A percentile compares a stretch with the other conserved stretches of the same genome.
These are phyloP conservation scores for Agaricales sp. DNA, from an alignment of 1,284 basidiomycete species.

Conservation along the genomic window DNA sequence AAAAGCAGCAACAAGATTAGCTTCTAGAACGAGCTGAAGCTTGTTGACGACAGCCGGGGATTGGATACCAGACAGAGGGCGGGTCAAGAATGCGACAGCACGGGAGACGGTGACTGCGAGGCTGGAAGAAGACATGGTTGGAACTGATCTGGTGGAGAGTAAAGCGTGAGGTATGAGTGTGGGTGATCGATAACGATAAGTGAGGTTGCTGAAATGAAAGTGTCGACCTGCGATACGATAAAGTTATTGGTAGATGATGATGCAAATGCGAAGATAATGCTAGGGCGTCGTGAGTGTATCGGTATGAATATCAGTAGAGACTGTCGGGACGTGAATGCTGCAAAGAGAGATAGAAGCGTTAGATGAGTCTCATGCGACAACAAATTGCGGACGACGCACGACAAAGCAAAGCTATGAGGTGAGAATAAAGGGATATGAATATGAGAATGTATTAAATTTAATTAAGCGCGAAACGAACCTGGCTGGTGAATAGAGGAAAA, in stretches of 20 bases:
- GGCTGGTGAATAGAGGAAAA: constrained; percentile 21
- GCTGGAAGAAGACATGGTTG: constrained; percentile 34
- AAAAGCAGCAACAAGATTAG: constrained; percentile 57
- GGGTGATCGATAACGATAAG: constrained; percentile 5
- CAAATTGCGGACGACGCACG: too few species aligned
- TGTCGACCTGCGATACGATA: background rate
- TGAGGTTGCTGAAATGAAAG: too few species aligned
- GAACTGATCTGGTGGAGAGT: constrained; percentile 10
- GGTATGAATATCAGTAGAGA: background rate
- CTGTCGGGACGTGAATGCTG: background rate
- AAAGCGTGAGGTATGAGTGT: constrained; percentile 12
- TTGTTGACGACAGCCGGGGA: constrained; percentile 48
- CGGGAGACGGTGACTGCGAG: constrained; percentile 60
- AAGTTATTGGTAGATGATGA: background rate
- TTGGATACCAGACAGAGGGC: constrained; percentile 45
- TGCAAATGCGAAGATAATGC: background rate
- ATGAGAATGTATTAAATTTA: background rate
- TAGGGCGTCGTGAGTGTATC: background rate
- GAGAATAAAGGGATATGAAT: background rate
- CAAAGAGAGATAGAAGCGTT: too few species aligned
- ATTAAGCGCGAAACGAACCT: constrained; percentile 11
- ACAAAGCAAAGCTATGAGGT: too few species aligned
- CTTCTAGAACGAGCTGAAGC: constrained; percentile 59
- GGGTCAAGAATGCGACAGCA: constrained; percentile 61
- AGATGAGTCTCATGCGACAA: too few species aligned